phyloP scores from a whole-genome alignment of 2,329 filamentous ascomycete genomes.

The Fusarium palustre region DNA sequence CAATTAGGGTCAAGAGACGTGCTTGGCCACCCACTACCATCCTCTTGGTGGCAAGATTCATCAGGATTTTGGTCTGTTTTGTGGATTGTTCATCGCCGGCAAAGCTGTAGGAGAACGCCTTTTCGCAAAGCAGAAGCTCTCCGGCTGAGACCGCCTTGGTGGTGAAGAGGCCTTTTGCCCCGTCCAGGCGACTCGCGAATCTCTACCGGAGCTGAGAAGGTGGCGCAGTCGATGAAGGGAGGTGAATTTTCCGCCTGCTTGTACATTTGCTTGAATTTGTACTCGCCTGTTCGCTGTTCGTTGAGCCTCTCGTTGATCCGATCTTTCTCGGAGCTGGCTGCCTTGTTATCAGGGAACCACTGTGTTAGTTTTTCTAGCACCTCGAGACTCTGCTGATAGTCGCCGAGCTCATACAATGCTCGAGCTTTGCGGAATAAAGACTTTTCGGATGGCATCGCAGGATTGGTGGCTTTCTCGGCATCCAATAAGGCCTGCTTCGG shows the following conservation, averaged over 20 bases:
- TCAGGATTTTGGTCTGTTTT: background rate
- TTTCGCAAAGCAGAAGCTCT: slow-evolving; percentile 6
- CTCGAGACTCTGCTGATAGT: background rate
- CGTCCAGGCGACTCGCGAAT: slow-evolving; percentile 1
- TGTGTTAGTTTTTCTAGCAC: background rate
- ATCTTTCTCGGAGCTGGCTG: background rate
- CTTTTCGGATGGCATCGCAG: slow-evolving; percentile 53
- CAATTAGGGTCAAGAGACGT: background rate
- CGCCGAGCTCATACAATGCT: slow-evolving; percentile 57
- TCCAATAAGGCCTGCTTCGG: slow-evolving; percentile 50
- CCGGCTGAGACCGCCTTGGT: background rate
- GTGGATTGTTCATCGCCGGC: background rate
- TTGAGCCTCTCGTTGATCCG: background rate
- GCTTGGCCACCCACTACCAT: background rate
- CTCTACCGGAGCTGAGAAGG: background rate
- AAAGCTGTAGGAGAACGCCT: slow-evolving; percentile 7
- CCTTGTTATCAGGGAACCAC: background rate
- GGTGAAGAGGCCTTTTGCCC: slow-evolving; percentile 5
- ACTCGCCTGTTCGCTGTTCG: background rate
- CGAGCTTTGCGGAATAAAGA: slow-evolving; percentile 57
- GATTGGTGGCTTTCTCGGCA: slow-evolving; percentile 32
- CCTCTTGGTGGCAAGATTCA: slow-evolving; percentile 9
- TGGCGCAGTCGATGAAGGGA: slow-evolving; percentile 1
- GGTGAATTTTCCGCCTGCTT: background rate
- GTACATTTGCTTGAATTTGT: slow-evolving; percentile 1